Evolutionary conservation across 1,284 basidiomycete genomes (phyloP).

Genomic region (Stereum hirsutum): DNA sequence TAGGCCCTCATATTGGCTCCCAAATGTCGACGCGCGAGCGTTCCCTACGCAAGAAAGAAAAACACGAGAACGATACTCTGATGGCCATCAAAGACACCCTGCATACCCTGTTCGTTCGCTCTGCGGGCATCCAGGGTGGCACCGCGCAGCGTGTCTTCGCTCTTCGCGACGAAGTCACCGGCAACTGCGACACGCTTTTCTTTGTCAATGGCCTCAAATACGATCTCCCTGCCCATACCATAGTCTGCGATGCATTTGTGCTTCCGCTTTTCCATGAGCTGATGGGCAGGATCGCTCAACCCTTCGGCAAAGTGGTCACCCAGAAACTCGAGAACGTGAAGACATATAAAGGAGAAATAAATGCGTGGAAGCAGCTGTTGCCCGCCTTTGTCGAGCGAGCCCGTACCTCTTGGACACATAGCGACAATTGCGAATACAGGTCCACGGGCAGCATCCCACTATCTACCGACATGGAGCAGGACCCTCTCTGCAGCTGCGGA

Average conservation of each 20-base stretch:
- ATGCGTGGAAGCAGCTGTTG: conserved; percentile 37
- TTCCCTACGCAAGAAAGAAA: conserved; percentile 12
- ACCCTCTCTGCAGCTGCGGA: conserved; percentile 28
- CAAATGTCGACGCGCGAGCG: conserved; percentile 24
- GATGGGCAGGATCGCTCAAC: neutral
- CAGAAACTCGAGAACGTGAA: neutral
- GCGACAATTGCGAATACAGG: conserved; percentile 32
- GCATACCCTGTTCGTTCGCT: conserved; percentile 19
- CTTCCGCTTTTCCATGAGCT: conserved; percentile 20
- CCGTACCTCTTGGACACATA: conserved; percentile 37
- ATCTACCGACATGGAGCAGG: conserved; percentile 14
- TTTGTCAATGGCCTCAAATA: conserved; percentile 32
- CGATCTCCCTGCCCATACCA: conserved; percentile 33
- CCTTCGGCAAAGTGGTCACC: neutral
- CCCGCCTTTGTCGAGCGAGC: conserved; percentile 41
- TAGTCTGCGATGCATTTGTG: conserved; percentile 35
- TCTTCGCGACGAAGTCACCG: no score
- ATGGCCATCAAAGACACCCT: conserved; percentile 24
- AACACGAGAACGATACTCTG: conserved; percentile 13
- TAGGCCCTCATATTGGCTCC: conserved; percentile 19
- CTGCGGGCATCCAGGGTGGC: no score
- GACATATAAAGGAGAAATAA: neutral
- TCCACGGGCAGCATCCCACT: conserved; percentile 17
- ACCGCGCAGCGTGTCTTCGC: no score
- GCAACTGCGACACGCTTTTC: conserved; percentile 22